Evolutionary conservation across 2,329 filamentous ascomycete species (phyloP).

Genomic region (Epichloe gansuensis): DNA sequence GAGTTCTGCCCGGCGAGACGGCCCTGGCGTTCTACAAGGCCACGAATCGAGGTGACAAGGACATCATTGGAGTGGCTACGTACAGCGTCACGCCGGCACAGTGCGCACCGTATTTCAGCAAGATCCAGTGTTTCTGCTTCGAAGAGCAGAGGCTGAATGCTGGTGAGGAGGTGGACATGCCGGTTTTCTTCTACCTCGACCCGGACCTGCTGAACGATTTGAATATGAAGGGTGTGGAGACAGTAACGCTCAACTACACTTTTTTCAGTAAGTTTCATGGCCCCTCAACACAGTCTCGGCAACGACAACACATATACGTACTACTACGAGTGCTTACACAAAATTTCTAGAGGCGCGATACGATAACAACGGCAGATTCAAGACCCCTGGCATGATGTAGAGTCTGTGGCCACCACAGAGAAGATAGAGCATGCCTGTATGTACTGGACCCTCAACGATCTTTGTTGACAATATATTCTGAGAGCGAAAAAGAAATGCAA

Average conservation of each 20-base stretch:
- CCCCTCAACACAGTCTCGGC: no score
- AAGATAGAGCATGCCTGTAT: neutral
- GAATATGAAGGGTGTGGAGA: constrained; percentile 88
- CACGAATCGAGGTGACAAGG: constrained; percentile 75
- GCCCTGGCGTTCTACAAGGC: constrained; percentile 96
- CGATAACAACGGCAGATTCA: constrained; percentile 32
- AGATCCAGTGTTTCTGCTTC: constrained; percentile 99
- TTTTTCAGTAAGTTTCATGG: constrained; percentile 71
- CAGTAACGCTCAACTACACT: constrained; percentile 90
- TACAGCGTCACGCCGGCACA: constrained; percentile 95
- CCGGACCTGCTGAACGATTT: constrained; percentile 86
- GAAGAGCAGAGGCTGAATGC: constrained; percentile 91
- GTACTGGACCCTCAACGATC: neutral
- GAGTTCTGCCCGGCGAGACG: constrained; percentile 89
- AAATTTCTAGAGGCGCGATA: constrained; percentile 29
- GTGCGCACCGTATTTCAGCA: constrained; percentile 95
- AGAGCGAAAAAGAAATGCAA: neutral
- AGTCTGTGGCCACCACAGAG: constrained; percentile 5
- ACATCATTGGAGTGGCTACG: constrained; percentile 96
- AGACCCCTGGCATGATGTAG: constrained; percentile 18
- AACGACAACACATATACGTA: neutral
- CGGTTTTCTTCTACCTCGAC: constrained; percentile 98
- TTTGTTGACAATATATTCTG: neutral
- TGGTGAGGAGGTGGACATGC: constrained; percentile 97
- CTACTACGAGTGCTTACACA: neutral